These are phyloP conservation scores for Epichloe brachyelytri DNA, from an alignment of 2,329 filamentous ascomycete genomes.

Conservation along the genomic window DNA sequence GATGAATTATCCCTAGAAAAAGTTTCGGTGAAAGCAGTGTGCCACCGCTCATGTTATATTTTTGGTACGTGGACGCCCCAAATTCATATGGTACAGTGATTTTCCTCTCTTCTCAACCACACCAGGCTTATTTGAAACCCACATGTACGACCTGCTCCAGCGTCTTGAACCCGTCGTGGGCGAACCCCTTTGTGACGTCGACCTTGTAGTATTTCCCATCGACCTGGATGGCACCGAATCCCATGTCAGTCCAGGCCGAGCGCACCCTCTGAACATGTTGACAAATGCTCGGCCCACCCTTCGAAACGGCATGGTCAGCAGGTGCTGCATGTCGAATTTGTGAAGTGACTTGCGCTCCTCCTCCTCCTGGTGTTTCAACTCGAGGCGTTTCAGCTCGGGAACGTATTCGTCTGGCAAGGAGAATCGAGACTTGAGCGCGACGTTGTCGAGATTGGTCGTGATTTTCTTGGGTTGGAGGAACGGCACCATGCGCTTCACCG, in stretches of 20 bases:
- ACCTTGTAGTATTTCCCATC: conserved; percentile 40
- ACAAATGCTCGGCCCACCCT: conserved; percentile 29
- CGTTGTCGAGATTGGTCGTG: conserved; percentile 20
- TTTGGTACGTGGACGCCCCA: background rate
- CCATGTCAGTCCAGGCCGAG: conserved; percentile 42
- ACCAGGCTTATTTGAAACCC: background rate
- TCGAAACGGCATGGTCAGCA: conserved; percentile 45
- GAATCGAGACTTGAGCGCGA: conserved; percentile 24
- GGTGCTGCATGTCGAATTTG: conserved; percentile 40
- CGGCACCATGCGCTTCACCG: conserved; percentile 36
- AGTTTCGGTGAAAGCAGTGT: too few relatives aligned
- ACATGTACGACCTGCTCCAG: conserved; percentile 39
- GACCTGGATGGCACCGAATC: conserved; percentile 38
- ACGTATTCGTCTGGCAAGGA: conserved; percentile 26
- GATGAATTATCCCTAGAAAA: too few relatives aligned
- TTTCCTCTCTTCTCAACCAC: background rate
- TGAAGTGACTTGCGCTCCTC: conserved; percentile 24
- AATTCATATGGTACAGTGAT: background rate
- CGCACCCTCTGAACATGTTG: conserved; percentile 30
- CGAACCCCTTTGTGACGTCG: conserved; percentile 43
- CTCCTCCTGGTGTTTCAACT: conserved; percentile 23
- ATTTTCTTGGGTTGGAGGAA: conserved; percentile 31
- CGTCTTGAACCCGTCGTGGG: conserved; percentile 44
- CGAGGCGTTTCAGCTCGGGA: conserved; percentile 19
- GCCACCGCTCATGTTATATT: background rate